These are phyloP conservation scores for Cryptococcus maquisensis DNA, from an alignment of 1,284 basidiomycete genomes.

Conservation along the genomic window DNA sequence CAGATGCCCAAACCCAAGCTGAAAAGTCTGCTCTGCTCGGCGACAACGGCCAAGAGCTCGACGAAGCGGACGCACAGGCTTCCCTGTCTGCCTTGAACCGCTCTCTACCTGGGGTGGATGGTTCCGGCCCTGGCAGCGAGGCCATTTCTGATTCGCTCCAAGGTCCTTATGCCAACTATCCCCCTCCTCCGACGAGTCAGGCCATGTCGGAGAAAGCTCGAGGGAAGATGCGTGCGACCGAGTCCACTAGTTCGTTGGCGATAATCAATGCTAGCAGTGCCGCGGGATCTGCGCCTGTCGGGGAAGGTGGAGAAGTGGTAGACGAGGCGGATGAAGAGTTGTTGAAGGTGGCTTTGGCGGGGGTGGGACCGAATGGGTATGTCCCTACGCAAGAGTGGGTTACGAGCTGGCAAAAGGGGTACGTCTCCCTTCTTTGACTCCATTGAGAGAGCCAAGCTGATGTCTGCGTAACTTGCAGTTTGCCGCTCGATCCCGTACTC, in stretches of 20 bases:
- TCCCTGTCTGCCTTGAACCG: background rate
- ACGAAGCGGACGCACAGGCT: constrained; percentile 19
- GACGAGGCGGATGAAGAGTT: constrained; percentile 56
- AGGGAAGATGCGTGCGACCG: constrained; percentile 70
- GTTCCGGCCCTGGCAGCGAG: no score
- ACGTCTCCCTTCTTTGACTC: constrained; percentile 10
- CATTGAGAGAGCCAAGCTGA: background rate
- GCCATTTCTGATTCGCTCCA: background rate
- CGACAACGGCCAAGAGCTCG: constrained; percentile 21
- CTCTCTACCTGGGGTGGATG: background rate
- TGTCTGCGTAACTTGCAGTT: constrained; percentile 16
- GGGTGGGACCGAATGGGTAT: constrained; percentile 80
- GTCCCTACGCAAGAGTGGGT: constrained; percentile 94
- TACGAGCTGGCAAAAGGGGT: constrained; percentile 50
- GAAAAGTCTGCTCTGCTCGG: constrained; percentile 42
- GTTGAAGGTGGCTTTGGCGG: constrained; percentile 61
- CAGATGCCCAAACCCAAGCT: constrained; percentile 41
- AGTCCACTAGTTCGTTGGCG: constrained; percentile 47
- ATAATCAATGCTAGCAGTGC: background rate
- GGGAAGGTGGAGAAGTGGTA: background rate
- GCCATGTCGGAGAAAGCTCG: constrained; percentile 71
- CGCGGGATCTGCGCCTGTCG: background rate
- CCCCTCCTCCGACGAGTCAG: constrained; percentile 17
- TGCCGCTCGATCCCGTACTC: constrained; percentile 77
- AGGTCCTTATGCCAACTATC: background rate